These are phyloP conservation scores for Scleroderma citrinum DNA, from an alignment of 768 basidiomycete genomes.

Conservation along the genomic window DNA sequence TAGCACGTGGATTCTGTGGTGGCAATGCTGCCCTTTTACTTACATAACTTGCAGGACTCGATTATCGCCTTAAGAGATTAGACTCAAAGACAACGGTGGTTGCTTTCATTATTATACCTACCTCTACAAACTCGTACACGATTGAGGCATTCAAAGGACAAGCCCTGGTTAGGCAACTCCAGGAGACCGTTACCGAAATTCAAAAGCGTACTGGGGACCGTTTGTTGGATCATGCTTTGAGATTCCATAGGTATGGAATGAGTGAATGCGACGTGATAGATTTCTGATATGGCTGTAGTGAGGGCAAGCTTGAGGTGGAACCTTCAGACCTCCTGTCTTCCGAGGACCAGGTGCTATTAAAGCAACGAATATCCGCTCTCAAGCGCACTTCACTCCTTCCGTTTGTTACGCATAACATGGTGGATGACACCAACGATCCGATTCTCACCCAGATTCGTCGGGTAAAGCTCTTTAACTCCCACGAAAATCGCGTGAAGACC, in stretches of 20 bases:
- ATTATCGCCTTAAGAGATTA: constrained; percentile 54
- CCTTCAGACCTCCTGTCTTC: constrained; percentile 75
- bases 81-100: constrained; percentile 82
- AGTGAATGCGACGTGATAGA: background rate
- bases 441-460: constrained; percentile 93
- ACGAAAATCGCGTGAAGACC: constrained; percentile 91
- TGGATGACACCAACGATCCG: constrained; percentile 86
- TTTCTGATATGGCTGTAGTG: constrained; percentile 34
- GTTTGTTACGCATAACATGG: constrained; percentile 98
- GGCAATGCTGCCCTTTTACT: background rate
- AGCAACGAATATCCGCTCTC: constrained; percentile 93
- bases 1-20: constrained; percentile 61
- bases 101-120: constrained; percentile 99
- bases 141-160: constrained; percentile 96
- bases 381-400: constrained; percentile 94
- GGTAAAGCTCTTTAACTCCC: constrained; percentile 87
- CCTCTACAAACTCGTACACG: constrained; percentile 92
- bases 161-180: constrained; percentile 94
- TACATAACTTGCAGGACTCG: constrained; percentile 36
- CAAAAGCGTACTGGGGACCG: constrained; percentile 89
- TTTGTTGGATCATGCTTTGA: constrained; percentile 90
- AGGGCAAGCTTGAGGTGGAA: constrained; percentile 68
- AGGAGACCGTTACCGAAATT: constrained; percentile 93
- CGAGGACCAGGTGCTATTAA: constrained; percentile 91
- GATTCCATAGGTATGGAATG: constrained; percentile 74